These are phyloP conservation scores for Diplodia sapinea DNA, from an alignment of 2,329 filamentous ascomycete genomes.

Conservation along the genomic window DNA sequence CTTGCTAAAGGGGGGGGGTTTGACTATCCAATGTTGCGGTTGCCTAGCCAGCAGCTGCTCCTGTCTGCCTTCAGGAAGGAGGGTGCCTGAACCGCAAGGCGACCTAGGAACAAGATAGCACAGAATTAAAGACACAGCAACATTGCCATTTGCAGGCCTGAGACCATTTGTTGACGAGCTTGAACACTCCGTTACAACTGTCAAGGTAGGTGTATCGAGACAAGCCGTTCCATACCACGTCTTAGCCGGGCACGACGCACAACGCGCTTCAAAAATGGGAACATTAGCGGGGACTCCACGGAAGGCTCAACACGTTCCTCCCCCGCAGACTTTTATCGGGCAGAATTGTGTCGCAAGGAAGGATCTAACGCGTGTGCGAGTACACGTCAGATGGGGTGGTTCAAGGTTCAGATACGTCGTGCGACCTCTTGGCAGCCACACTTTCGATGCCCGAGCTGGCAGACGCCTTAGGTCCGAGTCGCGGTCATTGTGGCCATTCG, in stretches of 20 bases:
- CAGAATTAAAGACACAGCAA: not conserved
- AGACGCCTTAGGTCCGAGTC: not conserved
- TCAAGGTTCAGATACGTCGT: not conserved
- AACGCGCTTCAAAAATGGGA: not conserved
- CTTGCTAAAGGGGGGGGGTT: too few relatives aligned
- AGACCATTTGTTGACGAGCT: not conserved
- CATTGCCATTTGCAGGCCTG: not conserved
- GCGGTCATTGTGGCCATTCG: not conserved
- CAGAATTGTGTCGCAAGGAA: not conserved
- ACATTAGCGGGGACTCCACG: not conserved
- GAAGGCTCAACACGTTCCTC: not conserved
- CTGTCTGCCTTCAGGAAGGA: not conserved
- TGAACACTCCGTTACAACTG: not conserved
- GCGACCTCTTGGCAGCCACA: constrained; percentile 10
- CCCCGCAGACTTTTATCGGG: not conserved
- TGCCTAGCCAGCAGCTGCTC: not conserved
- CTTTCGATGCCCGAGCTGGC: constrained; percentile 1
- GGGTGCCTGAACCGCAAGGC: not conserved
- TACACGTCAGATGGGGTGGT: not conserved
- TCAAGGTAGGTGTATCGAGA: not conserved
- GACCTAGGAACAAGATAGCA: too few relatives aligned
- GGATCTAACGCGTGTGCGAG: constrained; percentile 4
- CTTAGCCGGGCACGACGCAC: not conserved
- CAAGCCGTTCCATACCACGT: not conserved
- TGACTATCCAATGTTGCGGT: not conserved